A percentile compares a stretch with the other conserved stretches of the same genome.
Conservation (phyloP, 768 basidiomycete species). For the Boletus coccyginus region DNA sequence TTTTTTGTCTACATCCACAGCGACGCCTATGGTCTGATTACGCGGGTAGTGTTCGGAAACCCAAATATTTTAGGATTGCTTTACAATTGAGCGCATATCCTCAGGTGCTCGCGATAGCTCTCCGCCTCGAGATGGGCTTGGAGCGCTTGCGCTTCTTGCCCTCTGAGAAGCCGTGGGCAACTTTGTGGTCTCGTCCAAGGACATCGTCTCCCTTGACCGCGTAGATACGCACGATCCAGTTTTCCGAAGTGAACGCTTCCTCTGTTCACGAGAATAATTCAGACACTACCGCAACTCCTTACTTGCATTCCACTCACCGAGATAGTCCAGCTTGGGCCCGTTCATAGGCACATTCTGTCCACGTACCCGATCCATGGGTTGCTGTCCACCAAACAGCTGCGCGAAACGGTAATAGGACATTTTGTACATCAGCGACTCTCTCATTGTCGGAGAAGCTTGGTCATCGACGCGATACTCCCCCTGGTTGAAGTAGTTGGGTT, state of each 20-base stretch:
- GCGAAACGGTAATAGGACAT: slow-evolving; percentile 97
- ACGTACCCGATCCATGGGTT: slow-evolving; percentile 84
- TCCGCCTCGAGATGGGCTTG: slow-evolving; percentile 64
- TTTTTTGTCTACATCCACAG: slow-evolving; percentile 1
- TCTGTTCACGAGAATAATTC: slow-evolving; percentile 44
- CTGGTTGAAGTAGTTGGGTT: slow-evolving; percentile 89
- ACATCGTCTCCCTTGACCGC: slow-evolving; percentile 92
- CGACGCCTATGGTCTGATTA: not conserved
- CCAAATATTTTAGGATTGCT: too few relatives aligned
- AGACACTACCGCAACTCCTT: not conserved
- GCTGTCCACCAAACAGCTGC: slow-evolving; percentile 79
- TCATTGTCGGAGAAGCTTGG: slow-evolving; percentile 82
- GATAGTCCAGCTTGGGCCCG: slow-evolving; percentile 81
- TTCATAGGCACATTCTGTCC: slow-evolving; percentile 74
- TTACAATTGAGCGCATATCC: not conserved
- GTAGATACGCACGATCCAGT: slow-evolving; percentile 99
- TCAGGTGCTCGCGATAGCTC: slow-evolving; percentile 33
- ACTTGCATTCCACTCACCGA: slow-evolving; percentile 52
- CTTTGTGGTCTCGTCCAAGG: slow-evolving; percentile 87
- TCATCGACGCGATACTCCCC: slow-evolving; percentile 96
- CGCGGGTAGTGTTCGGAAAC: too few relatives aligned
- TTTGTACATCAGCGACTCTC: slow-evolving; percentile 97
- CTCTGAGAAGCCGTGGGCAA: slow-evolving; percentile 75
- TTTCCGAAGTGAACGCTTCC: slow-evolving; percentile 98
- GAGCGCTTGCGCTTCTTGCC: slow-evolving; percentile 89